phyloP scores from a whole-genome alignment of 2,329 filamentous ascomycete species.

The Xylariomycetidae sp. region DNA sequence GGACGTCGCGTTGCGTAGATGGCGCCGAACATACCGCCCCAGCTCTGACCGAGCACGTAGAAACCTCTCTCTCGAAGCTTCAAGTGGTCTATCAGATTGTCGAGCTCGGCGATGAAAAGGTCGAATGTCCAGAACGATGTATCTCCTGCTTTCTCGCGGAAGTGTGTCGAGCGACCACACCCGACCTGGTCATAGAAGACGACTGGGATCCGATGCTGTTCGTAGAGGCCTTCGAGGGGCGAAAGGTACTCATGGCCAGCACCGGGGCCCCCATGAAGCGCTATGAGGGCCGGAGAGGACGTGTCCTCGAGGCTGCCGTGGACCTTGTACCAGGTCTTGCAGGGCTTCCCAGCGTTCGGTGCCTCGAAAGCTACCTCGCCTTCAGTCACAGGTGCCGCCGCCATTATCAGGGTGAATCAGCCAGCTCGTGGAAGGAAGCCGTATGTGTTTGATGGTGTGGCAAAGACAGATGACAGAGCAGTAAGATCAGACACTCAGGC shows the following conservation, averaged over 20 bases:
- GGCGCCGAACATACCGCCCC: conserved; percentile 17
- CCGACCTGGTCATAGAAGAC: conserved; percentile 49
- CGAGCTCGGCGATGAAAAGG: conserved; percentile 17
- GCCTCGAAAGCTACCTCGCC: neutral
- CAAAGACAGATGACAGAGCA: too few species aligned
- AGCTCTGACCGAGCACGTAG: conserved; percentile 16
- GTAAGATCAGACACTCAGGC: too few species aligned
- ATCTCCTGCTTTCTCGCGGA: conserved; percentile 34
- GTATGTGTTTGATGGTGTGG: too few species aligned
- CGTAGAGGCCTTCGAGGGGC: conserved; percentile 48
- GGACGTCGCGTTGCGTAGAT: conserved; percentile 10
- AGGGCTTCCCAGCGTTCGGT: neutral
- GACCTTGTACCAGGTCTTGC: conserved; percentile 10
- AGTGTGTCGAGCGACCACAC: conserved; percentile 40
- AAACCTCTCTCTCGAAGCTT: conserved; percentile 9
- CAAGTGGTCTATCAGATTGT: conserved; percentile 16
- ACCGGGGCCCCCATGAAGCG: conserved; percentile 14
- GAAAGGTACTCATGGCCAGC: conserved; percentile 57
- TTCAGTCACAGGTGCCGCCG: neutral
- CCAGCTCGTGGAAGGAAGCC: too few species aligned
- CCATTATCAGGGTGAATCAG: neutral
- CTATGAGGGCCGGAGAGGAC: conserved; percentile 23
- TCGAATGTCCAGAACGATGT: conserved; percentile 18
- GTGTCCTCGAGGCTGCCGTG: conserved; percentile 6
- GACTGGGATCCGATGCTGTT: conserved; percentile 6